Conservation (phyloP, 2,329 filamentous ascomycete genomes). For the Fusarium udum region DNA sequence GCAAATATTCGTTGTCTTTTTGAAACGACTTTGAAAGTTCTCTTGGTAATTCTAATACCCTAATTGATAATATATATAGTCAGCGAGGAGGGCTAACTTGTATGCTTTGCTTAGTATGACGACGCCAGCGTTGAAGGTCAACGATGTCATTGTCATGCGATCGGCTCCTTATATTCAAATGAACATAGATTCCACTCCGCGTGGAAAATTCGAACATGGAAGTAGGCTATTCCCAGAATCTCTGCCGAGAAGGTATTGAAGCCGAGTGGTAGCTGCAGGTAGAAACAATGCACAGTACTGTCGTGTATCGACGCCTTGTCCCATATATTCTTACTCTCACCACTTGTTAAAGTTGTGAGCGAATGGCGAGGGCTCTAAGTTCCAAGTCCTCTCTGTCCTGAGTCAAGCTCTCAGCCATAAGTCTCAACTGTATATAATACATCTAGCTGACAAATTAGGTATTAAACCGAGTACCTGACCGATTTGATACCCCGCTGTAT, state of each 20-base stretch:
- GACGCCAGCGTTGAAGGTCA: not conserved
- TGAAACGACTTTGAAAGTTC: no score
- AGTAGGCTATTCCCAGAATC: no score
- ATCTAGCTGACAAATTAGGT: rapidly evolving
- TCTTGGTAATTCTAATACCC: no score
- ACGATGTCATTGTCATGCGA: not conserved
- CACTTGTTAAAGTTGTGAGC: no score
- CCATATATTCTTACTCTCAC: no score
- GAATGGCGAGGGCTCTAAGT: no score
- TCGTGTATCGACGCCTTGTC: no score
- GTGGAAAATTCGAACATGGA: not conserved
- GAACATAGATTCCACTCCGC: not conserved
- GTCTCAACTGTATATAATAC: rapidly evolving
- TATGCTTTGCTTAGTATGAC: not conserved
- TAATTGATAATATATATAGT: not conserved
- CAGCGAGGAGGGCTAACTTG: rapidly evolving
- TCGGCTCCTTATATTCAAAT: rapidly evolving
- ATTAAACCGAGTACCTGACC: rapidly evolving
- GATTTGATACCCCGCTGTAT: no score
- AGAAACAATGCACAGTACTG: no score
- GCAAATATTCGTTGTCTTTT: not conserved
- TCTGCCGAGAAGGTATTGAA: no score
- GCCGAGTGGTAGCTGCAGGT: no score
- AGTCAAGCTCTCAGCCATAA: not conserved
- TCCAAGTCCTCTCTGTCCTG: no score